Evolutionary conservation across 2,329 filamentous ascomycete genomes (phyloP).

Genomic region (Cercospora zeina): DNA sequence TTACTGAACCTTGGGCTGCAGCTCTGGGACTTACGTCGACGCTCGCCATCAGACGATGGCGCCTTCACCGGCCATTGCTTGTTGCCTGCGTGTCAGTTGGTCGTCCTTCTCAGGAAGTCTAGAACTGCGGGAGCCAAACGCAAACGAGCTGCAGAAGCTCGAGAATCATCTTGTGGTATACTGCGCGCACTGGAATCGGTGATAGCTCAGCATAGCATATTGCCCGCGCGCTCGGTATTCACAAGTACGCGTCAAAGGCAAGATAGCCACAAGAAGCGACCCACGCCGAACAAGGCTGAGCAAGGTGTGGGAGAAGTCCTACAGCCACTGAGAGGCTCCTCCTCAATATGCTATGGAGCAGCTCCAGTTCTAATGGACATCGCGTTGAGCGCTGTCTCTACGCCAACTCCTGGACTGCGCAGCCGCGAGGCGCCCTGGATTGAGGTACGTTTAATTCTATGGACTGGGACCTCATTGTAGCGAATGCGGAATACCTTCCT

Average conservation of each 20-base stretch:
- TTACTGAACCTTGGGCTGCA: constrained; percentile 29
- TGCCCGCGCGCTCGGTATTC: constrained; percentile 45
- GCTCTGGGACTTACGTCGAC: constrained; percentile 36
- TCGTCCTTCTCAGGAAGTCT: not conserved
- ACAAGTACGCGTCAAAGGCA: constrained; percentile 30
- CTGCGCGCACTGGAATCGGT: constrained; percentile 27
- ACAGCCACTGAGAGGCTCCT: constrained; percentile 9
- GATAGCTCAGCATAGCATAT: constrained; percentile 47
- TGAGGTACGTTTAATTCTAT: constrained; percentile 31
- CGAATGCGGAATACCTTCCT: not conserved
- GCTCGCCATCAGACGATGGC: constrained; percentile 27
- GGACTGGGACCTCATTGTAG: not conserved
- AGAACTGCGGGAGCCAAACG: constrained; percentile 21
- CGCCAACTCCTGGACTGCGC: constrained; percentile 44
- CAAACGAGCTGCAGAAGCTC: constrained; percentile 21
- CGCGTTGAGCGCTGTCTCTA: constrained; percentile 45
- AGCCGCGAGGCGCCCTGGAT: constrained; percentile 49
- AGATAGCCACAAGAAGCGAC: constrained; percentile 3
- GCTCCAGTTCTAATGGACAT: constrained; percentile 43
- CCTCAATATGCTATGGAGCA: constrained; percentile 3
- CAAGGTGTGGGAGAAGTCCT: constrained; percentile 2
- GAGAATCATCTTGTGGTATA: not conserved
- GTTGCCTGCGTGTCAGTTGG: constrained; percentile 29
- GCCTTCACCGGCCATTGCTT: constrained; percentile 35
- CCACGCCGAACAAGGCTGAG: not conserved